phyloP scores from a whole-genome alignment of 2,329 filamentous ascomycete species.

The Chrysoporthe puriensis region DNA sequence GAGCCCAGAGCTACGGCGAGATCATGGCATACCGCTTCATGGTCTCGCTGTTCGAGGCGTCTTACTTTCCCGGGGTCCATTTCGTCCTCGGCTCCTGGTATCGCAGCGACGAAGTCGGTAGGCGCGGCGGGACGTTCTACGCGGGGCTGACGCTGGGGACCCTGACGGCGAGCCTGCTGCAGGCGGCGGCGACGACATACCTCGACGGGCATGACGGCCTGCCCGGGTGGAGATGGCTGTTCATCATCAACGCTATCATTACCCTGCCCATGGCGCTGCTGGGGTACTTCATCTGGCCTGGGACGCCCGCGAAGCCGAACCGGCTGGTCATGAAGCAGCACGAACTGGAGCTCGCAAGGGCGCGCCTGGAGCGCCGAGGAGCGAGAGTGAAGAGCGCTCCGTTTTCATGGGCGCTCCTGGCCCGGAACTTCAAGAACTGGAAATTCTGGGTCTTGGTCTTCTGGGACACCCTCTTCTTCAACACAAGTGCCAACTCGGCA shows the following conservation, averaged over 20 bases:
- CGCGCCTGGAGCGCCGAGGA: constrained; percentile 34
- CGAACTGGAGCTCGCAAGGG: constrained; percentile 39
- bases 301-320: constrained; percentile 41
- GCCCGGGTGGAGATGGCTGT: constrained; percentile 28
- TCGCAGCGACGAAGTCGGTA: constrained; percentile 25
- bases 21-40: constrained; percentile 29
- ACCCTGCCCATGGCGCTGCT: constrained; percentile 53
- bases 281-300: constrained; percentile 48
- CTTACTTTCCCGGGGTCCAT: constrained; percentile 17
- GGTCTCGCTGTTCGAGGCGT: constrained; percentile 24
- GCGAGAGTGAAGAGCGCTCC: constrained; percentile 13
- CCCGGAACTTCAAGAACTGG: constrained; percentile 44
- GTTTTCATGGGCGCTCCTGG: constrained; percentile 38
- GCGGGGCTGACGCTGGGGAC: constrained; percentile 31
- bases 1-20: constrained; percentile 28
- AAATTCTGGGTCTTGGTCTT: constrained; percentile 56
- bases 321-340: constrained; percentile 38
- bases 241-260: constrained; percentile 49
- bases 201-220: constrained; percentile 24
- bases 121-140: constrained; percentile 37
- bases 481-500: constrained; percentile 49
- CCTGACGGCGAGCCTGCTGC: constrained; percentile 27
- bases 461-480: constrained; percentile 61
- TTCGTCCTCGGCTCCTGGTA: constrained; percentile 29
- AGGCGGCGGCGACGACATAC: constrained; percentile 22